These are phyloP conservation scores for Saccharomycopsis oosterbeekiorum DNA, from an alignment of 805 yeast species.

Conservation along the genomic window DNA sequence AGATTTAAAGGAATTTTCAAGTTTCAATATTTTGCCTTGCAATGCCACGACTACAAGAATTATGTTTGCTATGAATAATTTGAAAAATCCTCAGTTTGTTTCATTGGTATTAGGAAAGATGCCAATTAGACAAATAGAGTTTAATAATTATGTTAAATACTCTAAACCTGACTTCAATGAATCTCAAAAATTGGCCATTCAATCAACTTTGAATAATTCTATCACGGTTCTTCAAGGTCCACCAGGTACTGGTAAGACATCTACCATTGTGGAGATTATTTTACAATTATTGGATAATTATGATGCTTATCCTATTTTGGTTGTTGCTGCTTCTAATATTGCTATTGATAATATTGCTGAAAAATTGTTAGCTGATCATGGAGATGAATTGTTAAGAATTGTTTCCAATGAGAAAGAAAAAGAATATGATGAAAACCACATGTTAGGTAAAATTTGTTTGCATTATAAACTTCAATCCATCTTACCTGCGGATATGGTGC, in stretches of 20 bases:
- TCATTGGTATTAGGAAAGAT: slow-evolving; percentile 46
- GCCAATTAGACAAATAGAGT: slow-evolving; percentile 45
- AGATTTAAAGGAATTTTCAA: slow-evolving; percentile 25
- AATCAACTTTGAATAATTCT: slow-evolving; percentile 40
- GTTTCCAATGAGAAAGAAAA: slow-evolving; percentile 50
- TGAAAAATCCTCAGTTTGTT: slow-evolving; percentile 41
- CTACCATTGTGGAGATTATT: slow-evolving; percentile 56
- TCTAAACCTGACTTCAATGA: slow-evolving; percentile 42
- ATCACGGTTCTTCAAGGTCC: slow-evolving; percentile 65
- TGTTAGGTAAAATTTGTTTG: slow-evolving; percentile 48
- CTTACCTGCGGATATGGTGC: slow-evolving; percentile 36
- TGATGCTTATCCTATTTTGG: slow-evolving; percentile 52
- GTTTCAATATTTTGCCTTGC: slow-evolving; percentile 43
- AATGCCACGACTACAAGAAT: slow-evolving; percentile 56
- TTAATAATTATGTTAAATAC: slow-evolving; percentile 43
- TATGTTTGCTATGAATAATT: slow-evolving; percentile 53
- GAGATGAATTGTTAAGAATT: slow-evolving; percentile 45
- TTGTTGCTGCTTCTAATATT: slow-evolving; percentile 67
- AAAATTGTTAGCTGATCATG: slow-evolving; percentile 42
- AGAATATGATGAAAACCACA: slow-evolving; percentile 50
- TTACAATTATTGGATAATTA: slow-evolving; percentile 45
- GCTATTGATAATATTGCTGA: slow-evolving; percentile 74
- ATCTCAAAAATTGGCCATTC: slow-evolving; percentile 47
- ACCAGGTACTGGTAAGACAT: slow-evolving; percentile 76
- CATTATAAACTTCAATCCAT: slow-evolving; percentile 49